A percentile compares a stretch with the other conserved stretches of the same genome.
Evolutionary conservation across 306 rosid species (phyloP).

Genomic region (Dryas alaskensis): DNA sequence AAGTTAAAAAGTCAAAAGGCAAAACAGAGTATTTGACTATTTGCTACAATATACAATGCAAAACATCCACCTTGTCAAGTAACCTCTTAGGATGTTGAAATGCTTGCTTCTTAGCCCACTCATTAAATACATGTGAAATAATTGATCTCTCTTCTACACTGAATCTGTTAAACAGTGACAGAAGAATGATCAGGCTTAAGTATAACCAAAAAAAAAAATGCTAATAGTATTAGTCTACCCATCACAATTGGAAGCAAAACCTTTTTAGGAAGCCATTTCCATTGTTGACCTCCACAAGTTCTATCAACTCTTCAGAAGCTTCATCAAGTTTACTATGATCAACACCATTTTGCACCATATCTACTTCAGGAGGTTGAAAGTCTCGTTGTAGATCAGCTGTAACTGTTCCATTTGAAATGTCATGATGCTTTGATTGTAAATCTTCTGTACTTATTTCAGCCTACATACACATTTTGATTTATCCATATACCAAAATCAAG

Average conservation of each 20-base stretch:
- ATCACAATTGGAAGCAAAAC: constrained; percentile 38
- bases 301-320: constrained; percentile 45
- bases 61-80: constrained; percentile 73
- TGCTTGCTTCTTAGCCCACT: constrained; percentile 95
- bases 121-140: constrained; percentile 79
- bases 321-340: constrained; percentile 28
- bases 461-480: constrained; percentile 43
- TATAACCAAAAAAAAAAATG: constrained; percentile 20
- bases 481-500: constrained; percentile 9
- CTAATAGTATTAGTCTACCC: constrained; percentile 19
- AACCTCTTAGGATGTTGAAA: constrained; percentile 91
- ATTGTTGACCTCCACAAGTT: constrained; percentile 37
- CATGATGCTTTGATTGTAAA: constrained; percentile 35
- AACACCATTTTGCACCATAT: constrained; percentile 37
- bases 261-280: constrained; percentile 71
- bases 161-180: constrained; percentile 52
- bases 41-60: not conserved
- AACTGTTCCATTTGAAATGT: constrained; percentile 33
- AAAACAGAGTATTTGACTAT: not conserved
- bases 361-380: constrained; percentile 36
- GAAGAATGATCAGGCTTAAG: constrained; percentile 9
- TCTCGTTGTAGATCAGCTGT: constrained; percentile 27
- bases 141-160: constrained; percentile 67
- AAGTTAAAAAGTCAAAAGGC: not conserved
- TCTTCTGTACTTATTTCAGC: constrained; percentile 46